Conservation (phyloP, 257 asterid genomes). For the Ligustrum vulgare region DNA sequence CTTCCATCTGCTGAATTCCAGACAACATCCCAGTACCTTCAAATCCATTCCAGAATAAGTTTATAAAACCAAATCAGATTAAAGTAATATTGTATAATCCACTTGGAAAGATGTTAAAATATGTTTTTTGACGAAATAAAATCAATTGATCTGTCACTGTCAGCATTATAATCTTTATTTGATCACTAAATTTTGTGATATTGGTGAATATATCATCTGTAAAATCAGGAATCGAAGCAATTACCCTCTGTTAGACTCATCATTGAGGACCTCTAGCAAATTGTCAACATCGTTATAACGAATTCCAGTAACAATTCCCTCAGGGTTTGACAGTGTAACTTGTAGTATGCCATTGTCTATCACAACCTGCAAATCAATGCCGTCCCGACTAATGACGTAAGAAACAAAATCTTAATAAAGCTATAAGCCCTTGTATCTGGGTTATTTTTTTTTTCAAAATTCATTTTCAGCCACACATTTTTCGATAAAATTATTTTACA, state of each 20-base stretch:
- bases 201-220: not conserved
- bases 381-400: not conserved
- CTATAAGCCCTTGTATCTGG: not conserved
- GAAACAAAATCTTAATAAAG: not conserved
- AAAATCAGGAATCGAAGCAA: not conserved
- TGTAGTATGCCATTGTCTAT: conserved; percentile 69
- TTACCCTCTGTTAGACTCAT: conserved; percentile 71
- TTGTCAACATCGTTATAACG: conserved; percentile 60
- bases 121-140: not conserved
- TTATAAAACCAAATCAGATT: not conserved
- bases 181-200: not conserved
- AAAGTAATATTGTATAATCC: not conserved
- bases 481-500: too few relatives aligned
- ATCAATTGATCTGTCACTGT: not conserved
- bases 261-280: conserved; percentile 63
- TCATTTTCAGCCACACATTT: too few relatives aligned
- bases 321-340: conserved; percentile 72
- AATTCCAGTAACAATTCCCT: conserved; percentile 63
- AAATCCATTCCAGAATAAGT: conserved; percentile 1
- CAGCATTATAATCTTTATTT: not conserved
- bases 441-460: too few relatives aligned
- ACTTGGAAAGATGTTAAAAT: not conserved
- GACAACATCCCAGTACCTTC: conserved; percentile 87
- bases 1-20: conserved; percentile 70
- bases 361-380: conserved; percentile 48